Conservation (phyloP, 805 yeast species). For the Candida pseudofarinosa region DNA sequence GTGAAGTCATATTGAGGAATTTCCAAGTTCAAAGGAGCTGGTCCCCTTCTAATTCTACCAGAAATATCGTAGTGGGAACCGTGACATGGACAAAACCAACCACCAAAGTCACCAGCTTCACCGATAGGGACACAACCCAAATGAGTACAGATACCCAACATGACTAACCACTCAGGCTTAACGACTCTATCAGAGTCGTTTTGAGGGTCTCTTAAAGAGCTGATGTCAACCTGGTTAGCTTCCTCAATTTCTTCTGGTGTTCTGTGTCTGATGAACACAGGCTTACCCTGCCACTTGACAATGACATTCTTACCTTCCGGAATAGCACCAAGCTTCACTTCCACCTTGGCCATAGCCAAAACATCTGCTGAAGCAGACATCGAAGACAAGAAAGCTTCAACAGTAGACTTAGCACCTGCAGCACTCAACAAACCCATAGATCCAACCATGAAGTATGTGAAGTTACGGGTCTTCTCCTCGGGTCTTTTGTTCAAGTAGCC, state of each 20-base stretch:
- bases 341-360: conserved; percentile 98
- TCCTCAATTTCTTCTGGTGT: conserved; percentile 88
- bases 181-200: conserved; percentile 88
- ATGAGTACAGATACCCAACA: conserved; percentile 99
- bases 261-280: conserved; percentile 99
- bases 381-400: conserved; percentile 84
- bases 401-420: conserved; percentile 94
- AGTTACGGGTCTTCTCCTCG: conserved; percentile 72
- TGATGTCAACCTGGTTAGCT: conserved; percentile 80
- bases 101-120: conserved; percentile 99
- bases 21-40: conserved; percentile 98
- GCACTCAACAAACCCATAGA: conserved; percentile 86
- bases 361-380: conserved; percentile 99
- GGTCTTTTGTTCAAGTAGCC: conserved; percentile 69
- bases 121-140: conserved; percentile 99
- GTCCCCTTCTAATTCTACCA: conserved; percentile 99
- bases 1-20: conserved; percentile 85
- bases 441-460: conserved; percentile 97
- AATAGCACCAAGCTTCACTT: conserved; percentile 86
- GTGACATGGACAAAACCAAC: conserved; percentile 99
- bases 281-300: conserved; percentile 99
- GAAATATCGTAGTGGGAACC: conserved; percentile 99
- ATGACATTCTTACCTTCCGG: conserved; percentile 98
- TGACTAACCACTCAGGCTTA: conserved; percentile 97
- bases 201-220: conserved; percentile 89